A percentile compares a stretch with the other conserved stretches of the same genome.
These are phyloP conservation scores for Dalbergia cultrata DNA, from an alignment of 306 rosid genomes.

Conservation along the genomic window DNA sequence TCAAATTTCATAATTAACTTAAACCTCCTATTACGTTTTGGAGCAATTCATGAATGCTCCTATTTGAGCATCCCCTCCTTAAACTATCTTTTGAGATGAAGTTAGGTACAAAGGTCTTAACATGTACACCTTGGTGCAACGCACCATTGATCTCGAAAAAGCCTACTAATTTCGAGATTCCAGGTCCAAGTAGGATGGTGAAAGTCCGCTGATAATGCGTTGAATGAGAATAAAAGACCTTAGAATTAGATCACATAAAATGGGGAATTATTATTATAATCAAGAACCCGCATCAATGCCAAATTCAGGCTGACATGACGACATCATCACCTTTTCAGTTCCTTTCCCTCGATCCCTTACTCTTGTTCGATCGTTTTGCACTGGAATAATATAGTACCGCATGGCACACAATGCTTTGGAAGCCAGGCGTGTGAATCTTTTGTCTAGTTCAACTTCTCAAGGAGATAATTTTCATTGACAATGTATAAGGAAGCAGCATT, in stretches of 20 bases:
- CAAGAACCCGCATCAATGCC: constrained; percentile 39
- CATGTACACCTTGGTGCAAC: neutral
- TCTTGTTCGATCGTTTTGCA: constrained; percentile 11
- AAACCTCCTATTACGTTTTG: no score
- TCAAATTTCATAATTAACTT: no score
- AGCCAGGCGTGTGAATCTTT: constrained; percentile 23
- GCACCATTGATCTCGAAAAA: constrained; percentile 5
- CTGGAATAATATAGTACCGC: constrained; percentile 17
- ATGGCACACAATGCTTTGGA: constrained; percentile 6
- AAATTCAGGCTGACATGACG: constrained; percentile 11
- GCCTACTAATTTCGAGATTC: neutral
- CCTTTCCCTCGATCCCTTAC: neutral
- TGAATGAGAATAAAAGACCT: constrained; percentile 30
- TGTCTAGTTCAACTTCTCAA: neutral
- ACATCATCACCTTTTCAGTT: neutral
- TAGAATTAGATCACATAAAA: neutral
- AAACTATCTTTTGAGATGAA: no score
- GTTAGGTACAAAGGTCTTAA: no score
- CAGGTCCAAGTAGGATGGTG: neutral
- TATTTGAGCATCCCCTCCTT: no score
- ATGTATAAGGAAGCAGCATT: constrained; percentile 13
- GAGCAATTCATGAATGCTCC: no score
- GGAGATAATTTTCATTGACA: neutral
- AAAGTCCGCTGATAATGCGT: neutral
- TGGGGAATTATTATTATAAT: constrained; percentile 11